These are phyloP conservation scores for Phytophthora constricta DNA, from an alignment of 352 stramenopile species.

Conservation along the genomic window DNA sequence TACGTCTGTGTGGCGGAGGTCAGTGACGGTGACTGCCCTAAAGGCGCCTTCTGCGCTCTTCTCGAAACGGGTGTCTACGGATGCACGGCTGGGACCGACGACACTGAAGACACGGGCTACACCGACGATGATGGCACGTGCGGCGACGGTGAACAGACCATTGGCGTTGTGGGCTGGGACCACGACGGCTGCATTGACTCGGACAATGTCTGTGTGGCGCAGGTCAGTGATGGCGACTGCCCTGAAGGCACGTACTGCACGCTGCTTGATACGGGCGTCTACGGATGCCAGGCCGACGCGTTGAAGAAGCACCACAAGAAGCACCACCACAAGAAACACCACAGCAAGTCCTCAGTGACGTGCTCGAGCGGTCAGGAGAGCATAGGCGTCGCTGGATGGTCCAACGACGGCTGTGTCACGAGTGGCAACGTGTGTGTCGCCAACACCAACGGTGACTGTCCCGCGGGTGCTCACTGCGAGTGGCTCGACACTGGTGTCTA, in stretches of 20 bases:
- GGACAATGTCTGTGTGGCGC: constrained; percentile 18
- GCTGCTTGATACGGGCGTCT: constrained; percentile 27
- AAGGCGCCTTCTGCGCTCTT: constrained; percentile 24
- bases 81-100: constrained; percentile 14
- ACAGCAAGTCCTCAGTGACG: neutral
- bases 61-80: constrained; percentile 29
- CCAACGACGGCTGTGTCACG: constrained; percentile 22
- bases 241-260: constrained; percentile 28
- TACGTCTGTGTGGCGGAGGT: constrained; percentile 13
- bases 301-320: constrained; percentile 11
- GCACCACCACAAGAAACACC: neutral
- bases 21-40: constrained; percentile 11
- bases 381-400: constrained; percentile 28
- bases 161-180: constrained; percentile 32
- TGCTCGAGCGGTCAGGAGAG: constrained; percentile 27
- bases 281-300: constrained; percentile 15
- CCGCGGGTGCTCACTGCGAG: constrained; percentile 28
- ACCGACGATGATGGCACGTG: constrained; percentile 11
- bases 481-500: constrained; percentile 37
- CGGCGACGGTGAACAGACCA: constrained; percentile 18
- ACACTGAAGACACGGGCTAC: neutral
- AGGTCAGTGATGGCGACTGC: constrained; percentile 14
- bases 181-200: constrained; percentile 30
- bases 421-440: constrained; percentile 30
- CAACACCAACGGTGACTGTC: constrained; percentile 29